Base-by-base conservation (phyloP, 768 basidiomycete species). In the Nidularia sp. region DNA sequence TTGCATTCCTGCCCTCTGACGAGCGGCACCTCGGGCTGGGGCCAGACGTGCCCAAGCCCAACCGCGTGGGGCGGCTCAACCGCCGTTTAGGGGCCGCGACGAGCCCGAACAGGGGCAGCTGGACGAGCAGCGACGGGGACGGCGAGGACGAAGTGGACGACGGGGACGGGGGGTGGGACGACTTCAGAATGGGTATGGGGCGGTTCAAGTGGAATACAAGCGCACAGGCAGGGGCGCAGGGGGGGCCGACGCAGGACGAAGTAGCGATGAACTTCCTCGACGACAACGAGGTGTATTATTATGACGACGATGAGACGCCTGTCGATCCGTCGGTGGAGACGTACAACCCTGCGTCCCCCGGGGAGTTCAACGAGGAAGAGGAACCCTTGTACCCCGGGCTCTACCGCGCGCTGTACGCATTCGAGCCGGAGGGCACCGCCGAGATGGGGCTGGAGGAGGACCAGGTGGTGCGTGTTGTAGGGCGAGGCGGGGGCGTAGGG, bases 401-500 rank as follows among this genome's bases (percentile, higher is more conserved):
- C 1, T 93, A 93, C 60, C 81, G 85, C 12, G 89, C 91, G 6
- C 9, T 90, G 65, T 93, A 86, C 56, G 75, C 83, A 3, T 93
- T 94, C 56, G 83, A 85, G 54, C 86, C 88, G 0, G 88, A 92
- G 59, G 86, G 89, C 1, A 82, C 81, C 13, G 86, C 88, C 34
- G 92, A 94, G 80, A 90, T 93, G 88, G 74, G 73, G 43, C 68
- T 93, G 50, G 80, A 76, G 56, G 88, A 90, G 66, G 91, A 85
- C 45, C 88, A 93, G 69, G 57, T 88, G 45, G 84, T 93, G 10
- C 72, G 74, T 2, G 88, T 91, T 29, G 66, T 90, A 2, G 88
- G 88, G 7, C 61, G 88, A 46, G 88, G 89, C 3, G 88, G 89
- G 0, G 88, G 88, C 0, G 84, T 86, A 2, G 89, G 89, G 0